Evolutionary conservation across 2,329 filamentous ascomycete genomes (phyloP).

Genomic region (Cryphonectria naterciae): DNA sequence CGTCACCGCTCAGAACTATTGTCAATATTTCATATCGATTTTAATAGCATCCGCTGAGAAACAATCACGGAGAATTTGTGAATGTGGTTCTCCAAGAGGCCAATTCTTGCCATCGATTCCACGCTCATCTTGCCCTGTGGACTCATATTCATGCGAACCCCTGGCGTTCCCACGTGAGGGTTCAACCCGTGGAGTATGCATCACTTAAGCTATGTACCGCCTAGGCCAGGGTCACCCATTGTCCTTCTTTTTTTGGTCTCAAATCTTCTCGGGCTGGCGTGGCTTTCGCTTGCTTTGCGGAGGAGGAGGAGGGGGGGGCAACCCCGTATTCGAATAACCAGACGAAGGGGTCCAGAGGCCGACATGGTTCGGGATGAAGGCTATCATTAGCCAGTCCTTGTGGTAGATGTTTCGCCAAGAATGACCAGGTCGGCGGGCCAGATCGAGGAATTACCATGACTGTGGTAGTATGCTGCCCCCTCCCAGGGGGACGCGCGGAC

Average conservation of each 20-base stretch:
- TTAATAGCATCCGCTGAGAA: slow-evolving; percentile 8
- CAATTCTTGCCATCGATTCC: slow-evolving; percentile 13
- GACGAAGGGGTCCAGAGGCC: neutral
- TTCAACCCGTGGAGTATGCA: slow-evolving; percentile 1
- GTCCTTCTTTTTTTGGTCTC: neutral
- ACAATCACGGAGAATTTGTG: slow-evolving; percentile 11
- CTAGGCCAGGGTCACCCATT: neutral
- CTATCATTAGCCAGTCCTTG: neutral
- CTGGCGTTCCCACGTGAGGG: slow-evolving; percentile 20
- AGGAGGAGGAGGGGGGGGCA: neutral
- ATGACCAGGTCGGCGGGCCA: neutral
- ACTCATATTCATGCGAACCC: slow-evolving; percentile 30
- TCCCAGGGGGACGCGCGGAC: slow-evolving; percentile 5
- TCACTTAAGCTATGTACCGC: neutral
- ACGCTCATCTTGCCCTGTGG: slow-evolving; percentile 28
- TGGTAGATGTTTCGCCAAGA: neutral
- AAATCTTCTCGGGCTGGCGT: neutral
- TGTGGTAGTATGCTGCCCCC: neutral
- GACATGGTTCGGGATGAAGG: neutral
- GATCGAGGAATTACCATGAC: neutral
- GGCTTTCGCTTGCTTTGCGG: neutral
- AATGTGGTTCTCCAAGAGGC: slow-evolving; percentile 8
- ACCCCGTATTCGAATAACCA: neutral
- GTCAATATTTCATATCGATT: slow-evolving; percentile 26
- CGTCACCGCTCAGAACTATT: slow-evolving; percentile 23